A percentile compares a stretch with the other conserved stretches of the same genome.
phyloP scores from a whole-genome alignment of 164 flowering plant species.

The Platanus orientalis region DNA sequence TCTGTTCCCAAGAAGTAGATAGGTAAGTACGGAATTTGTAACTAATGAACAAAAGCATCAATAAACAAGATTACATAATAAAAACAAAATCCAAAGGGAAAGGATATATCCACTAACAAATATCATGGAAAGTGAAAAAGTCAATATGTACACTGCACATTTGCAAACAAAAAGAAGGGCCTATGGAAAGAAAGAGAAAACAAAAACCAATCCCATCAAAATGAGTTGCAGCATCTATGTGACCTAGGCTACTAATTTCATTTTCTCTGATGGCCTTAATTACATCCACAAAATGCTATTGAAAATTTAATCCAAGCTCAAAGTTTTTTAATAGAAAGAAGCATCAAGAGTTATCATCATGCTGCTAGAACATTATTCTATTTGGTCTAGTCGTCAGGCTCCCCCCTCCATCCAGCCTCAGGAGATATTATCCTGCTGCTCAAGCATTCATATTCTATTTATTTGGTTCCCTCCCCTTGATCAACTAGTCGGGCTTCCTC shows the following conservation, averaged over 20 bases:
- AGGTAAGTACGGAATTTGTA: conserved; percentile 1
- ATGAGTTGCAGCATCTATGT: not conserved
- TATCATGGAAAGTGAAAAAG: no score
- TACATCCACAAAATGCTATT: not conserved
- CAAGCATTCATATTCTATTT: not conserved
- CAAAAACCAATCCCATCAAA: not conserved
- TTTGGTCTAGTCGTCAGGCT: no score
- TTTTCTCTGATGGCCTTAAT: not conserved
- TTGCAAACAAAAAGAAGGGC: not conserved
- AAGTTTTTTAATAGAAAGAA: not conserved
- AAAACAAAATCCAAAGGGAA: not conserved
- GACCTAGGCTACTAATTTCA: not conserved
- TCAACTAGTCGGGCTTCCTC: no score
- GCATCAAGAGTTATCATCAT: not conserved
- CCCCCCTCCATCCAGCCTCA: no score
- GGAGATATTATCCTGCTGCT: not conserved
- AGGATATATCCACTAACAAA: not conserved
- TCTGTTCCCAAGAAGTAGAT: conserved; percentile 35
- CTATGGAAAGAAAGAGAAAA: not conserved
- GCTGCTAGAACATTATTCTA: no score
- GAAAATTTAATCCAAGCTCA: not conserved
- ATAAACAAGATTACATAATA: not conserved
- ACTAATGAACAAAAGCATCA: not conserved
- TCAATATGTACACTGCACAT: not conserved
- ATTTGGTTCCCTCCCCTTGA: not conserved